These are phyloP conservation scores for Mortierella claussenii DNA, from an alignment of 192 early-diverging fungal species.

Conservation along the genomic window DNA sequence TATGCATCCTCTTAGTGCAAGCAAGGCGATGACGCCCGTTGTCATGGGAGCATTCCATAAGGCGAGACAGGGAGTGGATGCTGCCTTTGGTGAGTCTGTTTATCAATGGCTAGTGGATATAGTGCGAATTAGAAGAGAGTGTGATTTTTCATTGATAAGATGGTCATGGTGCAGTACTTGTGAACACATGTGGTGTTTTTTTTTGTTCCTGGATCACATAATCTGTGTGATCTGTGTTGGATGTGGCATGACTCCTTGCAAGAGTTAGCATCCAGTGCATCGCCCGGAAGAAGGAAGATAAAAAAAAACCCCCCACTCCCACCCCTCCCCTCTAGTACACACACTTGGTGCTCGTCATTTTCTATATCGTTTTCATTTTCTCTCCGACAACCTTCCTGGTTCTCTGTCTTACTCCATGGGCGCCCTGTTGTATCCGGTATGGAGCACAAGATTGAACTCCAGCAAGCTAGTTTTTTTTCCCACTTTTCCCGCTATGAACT, in stretches of 20 bases:
- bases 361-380: background rate
- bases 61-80: slow-evolving; percentile 42
- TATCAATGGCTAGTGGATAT: background rate
- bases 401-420: no score
- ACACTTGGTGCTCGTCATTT: no score
- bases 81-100: slow-evolving; percentile 46
- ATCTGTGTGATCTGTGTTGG: no score
- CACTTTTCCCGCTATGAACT: slow-evolving; percentile 13
- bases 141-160: background rate
- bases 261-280: no score
- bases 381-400: background rate
- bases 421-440: background rate
- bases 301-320: no score
- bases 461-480: slow-evolving; percentile 19
- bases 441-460: background rate
- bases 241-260: background rate
- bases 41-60: slow-evolving; percentile 48
- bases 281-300: no score
- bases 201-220: slow-evolving; percentile 7
- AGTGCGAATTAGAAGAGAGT: background rate
- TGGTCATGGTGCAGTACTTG: background rate
- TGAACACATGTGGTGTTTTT: no score
- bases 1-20: slow-evolving; percentile 39
- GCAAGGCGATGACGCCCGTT: slow-evolving; percentile 44
- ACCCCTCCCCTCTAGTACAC: no score